Evolutionary conservation across 306 rosid species (phyloP), one percentile per base, ranked within the genome.

Genomic region (Cucurbita ficifolia): DNA sequence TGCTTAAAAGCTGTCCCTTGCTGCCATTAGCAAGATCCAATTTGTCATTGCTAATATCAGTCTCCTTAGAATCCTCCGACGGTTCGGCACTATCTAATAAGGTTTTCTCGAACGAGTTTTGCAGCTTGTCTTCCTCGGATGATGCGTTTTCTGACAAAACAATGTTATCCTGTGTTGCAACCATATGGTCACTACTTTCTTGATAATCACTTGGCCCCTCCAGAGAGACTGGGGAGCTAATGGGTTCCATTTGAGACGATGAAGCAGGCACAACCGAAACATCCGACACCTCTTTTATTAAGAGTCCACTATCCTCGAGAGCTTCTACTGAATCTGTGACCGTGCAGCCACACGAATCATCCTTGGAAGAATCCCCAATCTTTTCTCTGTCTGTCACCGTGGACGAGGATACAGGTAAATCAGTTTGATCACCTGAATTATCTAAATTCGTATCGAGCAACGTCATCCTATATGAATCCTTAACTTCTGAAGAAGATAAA

Each of bases 121-220:
- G 78, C 8, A 21, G 24, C 40, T 77, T 45, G 67, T 78, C 73
- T 50, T 70, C 83, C 67, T 21, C 79, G 11, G 49, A 35, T 43
- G 69, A 18, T 14, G 7, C 4, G 8, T 59, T 74, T 22, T 57
- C 70, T 4, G 45, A 45, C 10, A 22, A 57, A 55, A 57, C 48
- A 24, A 18, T 35, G 68, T 62, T 51, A 38, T 33, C 64, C 36
- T 72, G 76, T 10, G 76, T 72, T 51, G 76, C 61, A 36, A 72
- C 52, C 11, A 35, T 36, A 54, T 36, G 61, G n/a, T 72, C 75
- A 51, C 46, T 9, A 35, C 16, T n/a, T n/a, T n/a, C 49, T 29
- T 29, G 18, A 58, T 5, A 5, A 29, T 58, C 64, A 58, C 64
- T 17, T 42, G 50, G 40, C 43, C 60, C 19, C 7, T 73, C 68